These are phyloP conservation scores for Amauroascus niger DNA, from an alignment of 2,329 filamentous ascomycete genomes.

Conservation along the genomic window DNA sequence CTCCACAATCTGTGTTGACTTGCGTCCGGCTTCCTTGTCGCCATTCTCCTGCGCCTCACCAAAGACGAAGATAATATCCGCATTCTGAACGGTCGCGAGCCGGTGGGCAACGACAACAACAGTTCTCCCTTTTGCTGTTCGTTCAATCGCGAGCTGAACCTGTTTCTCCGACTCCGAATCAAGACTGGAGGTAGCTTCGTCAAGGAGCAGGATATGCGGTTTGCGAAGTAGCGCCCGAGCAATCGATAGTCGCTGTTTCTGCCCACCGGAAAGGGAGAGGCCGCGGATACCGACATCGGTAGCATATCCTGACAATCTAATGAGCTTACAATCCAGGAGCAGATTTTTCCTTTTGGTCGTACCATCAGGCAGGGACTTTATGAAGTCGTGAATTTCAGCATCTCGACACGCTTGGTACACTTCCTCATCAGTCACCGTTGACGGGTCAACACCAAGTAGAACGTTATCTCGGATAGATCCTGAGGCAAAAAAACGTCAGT, in stretches of 20 bases:
- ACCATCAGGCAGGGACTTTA: constrained; percentile 43
- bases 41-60: constrained; percentile 43
- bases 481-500: constrained; percentile 3
- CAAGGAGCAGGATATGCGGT: constrained; percentile 46
- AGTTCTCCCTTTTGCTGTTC: constrained; percentile 50
- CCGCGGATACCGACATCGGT: constrained; percentile 44
- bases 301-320: constrained; percentile 27
- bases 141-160: constrained; percentile 60
- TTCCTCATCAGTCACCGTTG: constrained; percentile 30
- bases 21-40: background rate
- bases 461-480: constrained; percentile 40
- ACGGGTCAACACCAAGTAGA: constrained; percentile 35
- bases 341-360: background rate
- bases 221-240: constrained; percentile 47
- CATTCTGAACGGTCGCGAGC: constrained; percentile 66
- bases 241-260: constrained; percentile 48
- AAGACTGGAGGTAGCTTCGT: constrained; percentile 51
- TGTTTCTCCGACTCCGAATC: constrained; percentile 58
- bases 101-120: constrained; percentile 71
- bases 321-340: background rate
- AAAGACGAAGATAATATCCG: constrained; percentile 70
- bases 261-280: constrained; percentile 44
- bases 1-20: constrained; percentile 43
- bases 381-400: constrained; percentile 47
- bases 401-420: constrained; percentile 42